These are phyloP conservation scores for Haplosporangium sp. DNA, from an alignment of 371 early-diverging fungal genomes.

Conservation along the genomic window DNA sequence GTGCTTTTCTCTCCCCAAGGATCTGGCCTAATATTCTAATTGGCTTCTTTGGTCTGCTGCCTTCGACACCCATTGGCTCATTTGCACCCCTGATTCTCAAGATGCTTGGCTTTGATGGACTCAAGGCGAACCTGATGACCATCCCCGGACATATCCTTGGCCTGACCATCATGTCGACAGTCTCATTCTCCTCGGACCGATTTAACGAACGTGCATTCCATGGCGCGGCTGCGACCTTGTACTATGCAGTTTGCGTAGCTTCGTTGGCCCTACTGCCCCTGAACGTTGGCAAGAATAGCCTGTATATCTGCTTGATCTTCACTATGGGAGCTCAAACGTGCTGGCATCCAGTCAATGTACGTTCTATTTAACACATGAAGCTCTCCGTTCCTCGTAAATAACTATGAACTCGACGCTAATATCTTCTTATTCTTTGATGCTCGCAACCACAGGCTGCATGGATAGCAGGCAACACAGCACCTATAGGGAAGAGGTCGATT, in stretches of 20 bases:
- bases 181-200: slow-evolving; percentile 59
- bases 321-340: slow-evolving; percentile 45
- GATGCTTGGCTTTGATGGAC: slow-evolving; percentile 58
- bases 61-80: slow-evolving; percentile 53
- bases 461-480: slow-evolving; percentile 63
- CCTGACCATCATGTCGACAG: slow-evolving; percentile 55
- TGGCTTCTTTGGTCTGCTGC: slow-evolving; percentile 58
- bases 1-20: slow-evolving; percentile 50
- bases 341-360: slow-evolving; percentile 64
- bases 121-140: slow-evolving; percentile 63
- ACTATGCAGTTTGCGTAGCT: slow-evolving; percentile 56
- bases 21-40: slow-evolving; percentile 60
- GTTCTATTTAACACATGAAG: background rate
- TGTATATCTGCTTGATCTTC: slow-evolving; percentile 56
- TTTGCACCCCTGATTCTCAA: slow-evolving; percentile 66
- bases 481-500: slow-evolving; percentile 62
- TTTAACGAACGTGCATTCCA: slow-evolving; percentile 60
- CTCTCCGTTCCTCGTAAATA: background rate
- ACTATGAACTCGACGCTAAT: background rate
- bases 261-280: slow-evolving; percentile 58
- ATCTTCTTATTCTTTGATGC: background rate
- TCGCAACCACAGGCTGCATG: slow-evolving; percentile 54
- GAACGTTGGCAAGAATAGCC: slow-evolving; percentile 52
- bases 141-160: slow-evolving; percentile 59
- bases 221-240: slow-evolving; percentile 50